A percentile compares a stretch with the other conserved stretches of the same genome.
Evolutionary conservation across 352 stramenopile genomes (phyloP).

Genomic region (Plasmopara muralis): DNA sequence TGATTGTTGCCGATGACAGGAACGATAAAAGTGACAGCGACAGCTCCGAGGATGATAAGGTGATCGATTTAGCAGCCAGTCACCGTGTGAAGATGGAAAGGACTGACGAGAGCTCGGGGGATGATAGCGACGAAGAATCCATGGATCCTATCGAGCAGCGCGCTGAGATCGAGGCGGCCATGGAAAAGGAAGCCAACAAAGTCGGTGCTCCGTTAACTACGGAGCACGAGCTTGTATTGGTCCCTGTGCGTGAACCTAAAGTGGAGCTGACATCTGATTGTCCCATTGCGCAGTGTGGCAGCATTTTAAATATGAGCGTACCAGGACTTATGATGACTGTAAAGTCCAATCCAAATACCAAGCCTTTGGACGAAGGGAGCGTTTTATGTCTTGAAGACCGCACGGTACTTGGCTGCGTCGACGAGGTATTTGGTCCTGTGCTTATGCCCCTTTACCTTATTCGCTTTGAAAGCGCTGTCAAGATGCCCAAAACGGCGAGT

Average conservation of each 20-base stretch:
- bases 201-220: constrained; percentile 41
- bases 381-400: constrained; percentile 76
- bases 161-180: constrained; percentile 66
- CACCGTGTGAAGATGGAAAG: constrained; percentile 4
- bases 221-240: constrained; percentile 44
- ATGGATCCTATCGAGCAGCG: constrained; percentile 42
- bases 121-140: constrained; percentile 28
- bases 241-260: constrained; percentile 54
- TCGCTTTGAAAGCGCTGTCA: constrained; percentile 57
- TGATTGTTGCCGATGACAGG: constrained; percentile 4
- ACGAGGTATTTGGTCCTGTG: constrained; percentile 82
- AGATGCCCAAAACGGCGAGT: constrained; percentile 49
- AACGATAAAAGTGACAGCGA: constrained; percentile 24
- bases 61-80: constrained; percentile 14
- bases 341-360: constrained; percentile 52
- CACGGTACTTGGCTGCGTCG: constrained; percentile 69
- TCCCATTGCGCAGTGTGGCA: constrained; percentile 62
- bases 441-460: constrained; percentile 85
- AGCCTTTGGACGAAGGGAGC: constrained; percentile 72
- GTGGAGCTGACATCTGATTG: constrained; percentile 68
- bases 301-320: constrained; percentile 56
- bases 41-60: constrained; percentile 21
- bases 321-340: constrained; percentile 71
- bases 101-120: constrained; percentile 14
- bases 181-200: constrained; percentile 67